These are phyloP conservation scores for Nothophaeocryptopus gaeumannii DNA, from an alignment of 2,329 filamentous ascomycete species.

Conservation along the genomic window DNA sequence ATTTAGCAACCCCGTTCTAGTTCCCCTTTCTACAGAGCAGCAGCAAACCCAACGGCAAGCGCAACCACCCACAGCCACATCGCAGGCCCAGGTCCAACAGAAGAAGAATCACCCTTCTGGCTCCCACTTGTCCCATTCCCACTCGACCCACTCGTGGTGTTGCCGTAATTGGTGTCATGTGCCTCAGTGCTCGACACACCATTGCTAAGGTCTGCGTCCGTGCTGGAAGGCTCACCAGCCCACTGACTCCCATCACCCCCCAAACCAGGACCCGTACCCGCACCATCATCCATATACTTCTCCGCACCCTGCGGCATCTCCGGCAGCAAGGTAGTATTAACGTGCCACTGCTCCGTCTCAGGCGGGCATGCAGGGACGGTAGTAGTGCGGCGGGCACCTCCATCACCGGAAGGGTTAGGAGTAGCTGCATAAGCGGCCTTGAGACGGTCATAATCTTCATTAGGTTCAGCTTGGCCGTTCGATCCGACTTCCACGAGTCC, in stretches of 20 bases:
- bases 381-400: constrained; percentile 55
- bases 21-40: too few species aligned
- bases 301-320: constrained; percentile 54
- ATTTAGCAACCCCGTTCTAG: too few species aligned
- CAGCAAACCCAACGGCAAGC: too few species aligned
- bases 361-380: constrained; percentile 55
- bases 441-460: constrained; percentile 61
- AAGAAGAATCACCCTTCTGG: constrained; percentile 25
- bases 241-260: constrained; percentile 47
- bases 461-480: constrained; percentile 52
- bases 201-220: constrained; percentile 41
- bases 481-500: constrained; percentile 69
- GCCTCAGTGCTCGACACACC: constrained; percentile 23
- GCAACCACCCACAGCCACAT: constrained; percentile 1
- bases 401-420: constrained; percentile 54
- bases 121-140: constrained; percentile 21
- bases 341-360: constrained; percentile 55
- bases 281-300: constrained; percentile 57
- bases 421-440: constrained; percentile 52
- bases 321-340: constrained; percentile 51
- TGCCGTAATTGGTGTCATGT: constrained; percentile 21
- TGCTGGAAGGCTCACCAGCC: constrained; percentile 50
- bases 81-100: constrained; percentile 14
- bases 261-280: constrained; percentile 56
- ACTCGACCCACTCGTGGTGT: constrained; percentile 8